A percentile compares a stretch with the other conserved stretches of the same genome.
Conservation (phyloP, 345 rosid genomes). For the Clausena lansium region DNA sequence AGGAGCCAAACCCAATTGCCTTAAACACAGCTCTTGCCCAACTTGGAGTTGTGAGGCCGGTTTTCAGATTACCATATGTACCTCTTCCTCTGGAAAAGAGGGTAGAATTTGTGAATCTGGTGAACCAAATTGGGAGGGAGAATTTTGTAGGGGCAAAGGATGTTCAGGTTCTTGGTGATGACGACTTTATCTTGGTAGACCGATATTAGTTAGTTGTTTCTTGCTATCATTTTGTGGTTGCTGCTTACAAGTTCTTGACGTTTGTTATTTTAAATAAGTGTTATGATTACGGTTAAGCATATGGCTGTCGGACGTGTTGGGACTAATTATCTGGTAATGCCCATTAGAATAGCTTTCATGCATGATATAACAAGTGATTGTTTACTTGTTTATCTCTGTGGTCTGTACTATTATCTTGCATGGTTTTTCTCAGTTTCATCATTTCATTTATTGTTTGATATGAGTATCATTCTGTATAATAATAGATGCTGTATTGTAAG, state of each 20-base stretch:
- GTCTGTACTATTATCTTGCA: background rate
- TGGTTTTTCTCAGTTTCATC: too few relatives aligned
- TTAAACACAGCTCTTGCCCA: slow-evolving; percentile 88
- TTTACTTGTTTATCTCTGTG: background rate
- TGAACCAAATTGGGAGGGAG: slow-evolving; percentile 64
- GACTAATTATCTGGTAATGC: background rate
- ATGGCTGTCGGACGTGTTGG: background rate
- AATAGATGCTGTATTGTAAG: background rate
- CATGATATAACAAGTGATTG: background rate
- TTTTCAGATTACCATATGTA: slow-evolving; percentile 75
- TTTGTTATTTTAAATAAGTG: background rate
- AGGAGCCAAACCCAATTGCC: slow-evolving; percentile 81
- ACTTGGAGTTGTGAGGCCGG: slow-evolving; percentile 76
- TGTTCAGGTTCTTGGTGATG: slow-evolving; percentile 70
- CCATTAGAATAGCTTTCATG: background rate
- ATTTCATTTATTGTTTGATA: too few relatives aligned
- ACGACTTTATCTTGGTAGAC: slow-evolving; percentile 65
- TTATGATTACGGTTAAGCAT: background rate
- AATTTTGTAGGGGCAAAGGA: slow-evolving; percentile 74
- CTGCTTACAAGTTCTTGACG: background rate
- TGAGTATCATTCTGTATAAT: too few relatives aligned
- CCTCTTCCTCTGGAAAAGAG: slow-evolving; percentile 69
- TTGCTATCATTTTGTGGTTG: background rate
- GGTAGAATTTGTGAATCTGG: slow-evolving; percentile 67
- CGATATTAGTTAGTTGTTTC: slow-evolving; percentile 44